These are phyloP conservation scores for Ceratocystis albifundus DNA, from an alignment of 2,329 filamentous ascomycete species.

Conservation along the genomic window DNA sequence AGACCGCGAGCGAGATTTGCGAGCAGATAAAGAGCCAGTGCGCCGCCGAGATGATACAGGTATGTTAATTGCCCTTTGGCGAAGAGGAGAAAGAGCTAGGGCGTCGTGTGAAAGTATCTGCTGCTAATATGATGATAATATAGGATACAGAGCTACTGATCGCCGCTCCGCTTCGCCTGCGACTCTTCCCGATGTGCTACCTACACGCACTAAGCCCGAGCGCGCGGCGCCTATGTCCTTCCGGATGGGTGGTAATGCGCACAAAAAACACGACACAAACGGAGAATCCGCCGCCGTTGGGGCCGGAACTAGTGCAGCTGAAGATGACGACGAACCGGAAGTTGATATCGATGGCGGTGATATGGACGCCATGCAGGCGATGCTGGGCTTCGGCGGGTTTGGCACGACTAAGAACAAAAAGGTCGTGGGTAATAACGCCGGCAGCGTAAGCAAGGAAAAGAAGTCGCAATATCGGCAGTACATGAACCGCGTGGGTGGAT, in stretches of 20 bases:
- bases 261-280: slow-evolving; percentile 23
- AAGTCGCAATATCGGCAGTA: slow-evolving; percentile 93
- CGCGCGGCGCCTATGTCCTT: slow-evolving; percentile 30
- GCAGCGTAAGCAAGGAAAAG: slow-evolving; percentile 79
- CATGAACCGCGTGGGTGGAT: slow-evolving; percentile 76
- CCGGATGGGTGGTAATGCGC: slow-evolving; percentile 26
- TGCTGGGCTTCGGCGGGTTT: slow-evolving; percentile 87
- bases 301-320: slow-evolving; percentile 26
- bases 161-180: slow-evolving; percentile 32
- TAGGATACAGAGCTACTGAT: slow-evolving; percentile 24
- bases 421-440: slow-evolving; percentile 74
- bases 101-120: too few relatives aligned
- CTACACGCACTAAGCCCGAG: slow-evolving; percentile 30
- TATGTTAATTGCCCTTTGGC: slow-evolving; percentile 18
- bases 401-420: slow-evolving; percentile 80
- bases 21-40: slow-evolving; percentile 15
- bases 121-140: too few relatives aligned
- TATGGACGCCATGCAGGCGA: slow-evolving; percentile 61
- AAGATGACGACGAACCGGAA: slow-evolving; percentile 38
- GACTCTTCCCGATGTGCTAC: slow-evolving; percentile 27
- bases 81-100: too few relatives aligned
- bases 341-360: slow-evolving; percentile 52
- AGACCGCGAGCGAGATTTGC: slow-evolving; percentile 17
- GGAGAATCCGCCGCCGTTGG: slow-evolving; percentile 19
- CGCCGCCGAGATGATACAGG: slow-evolving; percentile 22